Evolutionary conservation across 768 basidiomycete genomes (phyloP), one percentile per base, ranked within the genome.

Genomic region (Mycena chlorophos): DNA sequence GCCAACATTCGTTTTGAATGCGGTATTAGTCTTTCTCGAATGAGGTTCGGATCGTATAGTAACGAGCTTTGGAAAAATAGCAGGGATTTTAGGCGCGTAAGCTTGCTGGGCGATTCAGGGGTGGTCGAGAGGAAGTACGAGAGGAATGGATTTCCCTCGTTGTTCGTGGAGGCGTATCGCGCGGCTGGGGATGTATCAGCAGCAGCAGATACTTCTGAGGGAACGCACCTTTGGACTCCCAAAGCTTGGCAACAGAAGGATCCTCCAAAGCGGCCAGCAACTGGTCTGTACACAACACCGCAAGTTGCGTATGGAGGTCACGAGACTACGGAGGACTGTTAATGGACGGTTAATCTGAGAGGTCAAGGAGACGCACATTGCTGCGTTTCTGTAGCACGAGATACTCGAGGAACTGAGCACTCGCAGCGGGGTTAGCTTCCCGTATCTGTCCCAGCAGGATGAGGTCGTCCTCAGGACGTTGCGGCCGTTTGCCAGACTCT

Each of bases 91-190:
- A 96, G 77, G 23, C 93, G 83, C 2, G 75, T 73, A 19, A 82
- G 81, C 68, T 94, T 94, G 54, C 84, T 79, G 16, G 80, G 78
- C 0, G 91, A 89, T 53, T 90, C 83, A 1, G 91, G 91, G 3
- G 91, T 90, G 22, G 88, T 88, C n/a, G 88, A 85, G 3, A 86
- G 78, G 58, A 95, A 87, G 70, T 93, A 92, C 4, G 85, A 78
- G 5, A 91, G 66, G 69, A 87, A 90, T 0, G 87, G 76, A 1
- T 63, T 51, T 12, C 72, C 60, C 8, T 71, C 67, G 27, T 68
- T 71, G 28, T 64, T 69, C 23, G 71, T 73, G 13, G 78, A 78
- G 14, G 77, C 71, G 66, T 86, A 88, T 3, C 81, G 82, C 4
- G 78, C 76, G 12, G 73, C 85, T 85, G 48, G 27, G 47, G 12